These are phyloP conservation scores for Quillaja saponaria DNA, from an alignment of 306 rosid species.

Conservation along the genomic window DNA sequence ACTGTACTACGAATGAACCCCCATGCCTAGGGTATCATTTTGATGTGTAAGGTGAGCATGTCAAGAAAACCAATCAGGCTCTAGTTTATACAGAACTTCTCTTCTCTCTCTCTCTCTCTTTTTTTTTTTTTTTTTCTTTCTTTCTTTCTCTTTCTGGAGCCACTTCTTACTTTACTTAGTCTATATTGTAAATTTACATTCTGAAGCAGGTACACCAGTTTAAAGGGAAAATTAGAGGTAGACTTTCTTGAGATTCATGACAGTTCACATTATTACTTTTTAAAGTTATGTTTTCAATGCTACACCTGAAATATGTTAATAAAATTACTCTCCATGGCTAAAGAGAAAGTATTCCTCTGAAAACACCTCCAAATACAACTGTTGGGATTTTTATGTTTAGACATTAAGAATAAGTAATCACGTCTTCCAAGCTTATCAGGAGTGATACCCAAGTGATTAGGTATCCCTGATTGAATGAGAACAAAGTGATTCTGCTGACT, in stretches of 20 bases:
- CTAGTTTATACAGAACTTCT: background rate
- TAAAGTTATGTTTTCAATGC: background rate
- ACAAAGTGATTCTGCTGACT: conserved; percentile 12
- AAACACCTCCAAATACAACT: no score
- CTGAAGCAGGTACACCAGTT: no score
- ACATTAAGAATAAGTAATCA: no score
- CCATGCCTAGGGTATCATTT: background rate
- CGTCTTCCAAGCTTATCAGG: no score
- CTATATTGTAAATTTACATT: background rate
- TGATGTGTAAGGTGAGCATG: background rate
- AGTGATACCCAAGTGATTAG: no score
- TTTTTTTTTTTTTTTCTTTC: no score
- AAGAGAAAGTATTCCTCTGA: no score
- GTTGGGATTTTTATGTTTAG: no score
- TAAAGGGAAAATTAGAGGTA: conserved; percentile 15
- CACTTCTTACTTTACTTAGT: background rate
- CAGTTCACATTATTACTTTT: background rate
- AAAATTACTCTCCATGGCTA: background rate
- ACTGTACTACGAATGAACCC: background rate
- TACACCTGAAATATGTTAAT: background rate
- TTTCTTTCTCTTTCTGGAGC: no score
- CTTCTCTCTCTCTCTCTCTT: no score
- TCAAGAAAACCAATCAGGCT: background rate
- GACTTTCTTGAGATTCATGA: background rate
- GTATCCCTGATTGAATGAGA: conserved; percentile 12